Percentiles rank a stretch among this genome's conserved stretches.
Evolutionary conservation across 208 protist species (phyloP).

Genomic region (Phytomonas sp.): DNA sequence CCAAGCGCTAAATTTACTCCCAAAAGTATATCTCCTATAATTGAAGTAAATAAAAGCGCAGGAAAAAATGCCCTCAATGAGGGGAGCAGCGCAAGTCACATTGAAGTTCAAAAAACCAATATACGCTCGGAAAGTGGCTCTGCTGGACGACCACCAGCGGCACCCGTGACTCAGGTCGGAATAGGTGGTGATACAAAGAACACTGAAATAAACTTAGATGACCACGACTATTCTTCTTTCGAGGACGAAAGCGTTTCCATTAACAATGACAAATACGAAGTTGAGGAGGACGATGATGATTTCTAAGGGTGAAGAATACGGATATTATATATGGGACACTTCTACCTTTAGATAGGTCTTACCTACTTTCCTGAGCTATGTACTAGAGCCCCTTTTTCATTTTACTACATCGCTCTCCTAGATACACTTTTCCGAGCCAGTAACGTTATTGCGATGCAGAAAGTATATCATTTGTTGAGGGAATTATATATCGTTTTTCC

Average conservation of each 20-base stretch:
- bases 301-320: constrained; percentile 8
- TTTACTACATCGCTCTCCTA: neutral
- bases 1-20: neutral
- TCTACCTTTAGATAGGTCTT: neutral
- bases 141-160: constrained; percentile 8
- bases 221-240: constrained; percentile 5
- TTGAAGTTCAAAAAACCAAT: neutral
- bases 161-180: neutral
- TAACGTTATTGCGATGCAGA: neutral
- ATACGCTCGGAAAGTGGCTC: neutral
- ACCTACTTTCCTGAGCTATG: neutral
- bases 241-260: neutral
- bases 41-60: neutral
- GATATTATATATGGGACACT: neutral
- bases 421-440: neutral
- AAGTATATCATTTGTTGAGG: neutral
- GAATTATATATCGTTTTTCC: neutral
- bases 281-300: constrained; percentile 13
- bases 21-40: neutral
- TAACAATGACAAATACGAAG: constrained; percentile 5
- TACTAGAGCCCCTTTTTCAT: neutral
- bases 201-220: neutral
- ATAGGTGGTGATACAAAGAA: neutral
- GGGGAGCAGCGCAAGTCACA: neutral
- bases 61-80: constrained; percentile 1